phyloP scores from a whole-genome alignment of 1,284 basidiomycete genomes.

The Ganoderma leucocontextum region DNA sequence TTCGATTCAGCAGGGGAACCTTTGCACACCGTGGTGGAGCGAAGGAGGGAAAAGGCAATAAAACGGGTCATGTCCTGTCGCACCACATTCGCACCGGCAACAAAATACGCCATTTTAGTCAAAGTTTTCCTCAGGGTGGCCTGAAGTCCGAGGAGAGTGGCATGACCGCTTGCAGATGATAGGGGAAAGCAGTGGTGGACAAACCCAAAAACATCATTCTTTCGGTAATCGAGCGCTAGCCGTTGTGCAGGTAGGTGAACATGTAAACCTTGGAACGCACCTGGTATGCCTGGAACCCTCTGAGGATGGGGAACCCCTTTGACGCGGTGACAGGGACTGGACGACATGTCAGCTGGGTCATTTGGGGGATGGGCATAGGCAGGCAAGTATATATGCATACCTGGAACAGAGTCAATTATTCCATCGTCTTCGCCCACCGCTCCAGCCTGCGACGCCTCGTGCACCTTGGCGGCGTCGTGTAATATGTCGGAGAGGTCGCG shows the following conservation, averaged over 20 bases:
- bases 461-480: slow-evolving; percentile 16
- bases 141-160: not conserved
- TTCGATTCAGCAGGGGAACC: not conserved
- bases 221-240: not conserved
- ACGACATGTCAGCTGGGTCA: not conserved
- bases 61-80: not conserved
- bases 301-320: slow-evolving; percentile 21
- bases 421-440: not conserved
- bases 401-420: slow-evolving; percentile 9
- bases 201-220: not conserved
- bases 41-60: not conserved
- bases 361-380: not conserved
- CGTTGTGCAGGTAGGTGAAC: too few relatives aligned
- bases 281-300: slow-evolving; percentile 20
- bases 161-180: not conserved
- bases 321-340: not conserved
- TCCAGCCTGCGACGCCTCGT: slow-evolving; percentile 4
- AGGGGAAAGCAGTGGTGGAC: not conserved
- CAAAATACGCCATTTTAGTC: not conserved
- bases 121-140: not conserved
- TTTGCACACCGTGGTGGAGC: not conserved
- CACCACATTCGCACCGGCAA: slow-evolving; percentile 1
- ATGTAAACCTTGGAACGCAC: slow-evolving; percentile 14
- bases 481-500: slow-evolving; percentile 16
- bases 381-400: slow-evolving; percentile 12